Evolutionary conservation across 2,329 filamentous ascomycete genomes (phyloP).

Genomic region (Teratosphaeria nubilosa): DNA sequence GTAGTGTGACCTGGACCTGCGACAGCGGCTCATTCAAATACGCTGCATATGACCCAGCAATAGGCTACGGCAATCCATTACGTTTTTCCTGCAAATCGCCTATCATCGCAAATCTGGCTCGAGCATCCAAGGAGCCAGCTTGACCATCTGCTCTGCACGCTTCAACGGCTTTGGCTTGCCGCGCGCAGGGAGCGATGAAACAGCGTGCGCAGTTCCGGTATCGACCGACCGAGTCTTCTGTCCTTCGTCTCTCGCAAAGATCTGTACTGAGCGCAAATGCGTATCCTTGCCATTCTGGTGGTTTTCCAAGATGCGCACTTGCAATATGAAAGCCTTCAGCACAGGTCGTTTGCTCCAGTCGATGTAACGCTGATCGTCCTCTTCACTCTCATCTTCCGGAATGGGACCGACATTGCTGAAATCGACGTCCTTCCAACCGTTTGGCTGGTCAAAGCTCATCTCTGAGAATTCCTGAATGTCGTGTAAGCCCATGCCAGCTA

Average conservation of each 20-base stretch:
- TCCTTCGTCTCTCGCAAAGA: conserved; percentile 50
- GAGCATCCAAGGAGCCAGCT: conserved; percentile 25
- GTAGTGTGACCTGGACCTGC: too few relatives aligned
- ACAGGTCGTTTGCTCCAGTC: conserved; percentile 54
- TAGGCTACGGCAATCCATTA: neutral
- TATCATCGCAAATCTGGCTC: conserved; percentile 27
- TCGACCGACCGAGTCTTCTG: conserved; percentile 3
- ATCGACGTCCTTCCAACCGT: conserved; percentile 85
- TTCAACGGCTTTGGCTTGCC: neutral
- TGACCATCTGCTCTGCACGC: conserved; percentile 21
- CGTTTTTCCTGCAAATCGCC: neutral
- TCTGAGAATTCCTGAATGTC: conserved; percentile 80
- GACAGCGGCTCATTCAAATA: neutral
- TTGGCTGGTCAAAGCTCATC: conserved; percentile 66
- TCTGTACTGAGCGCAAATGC: conserved; percentile 86
- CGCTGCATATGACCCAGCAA: neutral
- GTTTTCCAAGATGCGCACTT: conserved; percentile 87
- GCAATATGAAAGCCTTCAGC: conserved; percentile 77
- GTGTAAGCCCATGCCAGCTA: conserved; percentile 82
- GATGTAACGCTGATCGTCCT: conserved; percentile 20
- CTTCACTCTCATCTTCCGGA: conserved; percentile 17
- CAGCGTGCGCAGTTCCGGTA: neutral
- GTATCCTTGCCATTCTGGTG: conserved; percentile 99
- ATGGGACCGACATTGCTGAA: conserved; percentile 45
- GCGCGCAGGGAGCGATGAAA: neutral